Evolutionary conservation across 257 asterid genomes (phyloP).

Genomic region (Linderniella brevidens): DNA sequence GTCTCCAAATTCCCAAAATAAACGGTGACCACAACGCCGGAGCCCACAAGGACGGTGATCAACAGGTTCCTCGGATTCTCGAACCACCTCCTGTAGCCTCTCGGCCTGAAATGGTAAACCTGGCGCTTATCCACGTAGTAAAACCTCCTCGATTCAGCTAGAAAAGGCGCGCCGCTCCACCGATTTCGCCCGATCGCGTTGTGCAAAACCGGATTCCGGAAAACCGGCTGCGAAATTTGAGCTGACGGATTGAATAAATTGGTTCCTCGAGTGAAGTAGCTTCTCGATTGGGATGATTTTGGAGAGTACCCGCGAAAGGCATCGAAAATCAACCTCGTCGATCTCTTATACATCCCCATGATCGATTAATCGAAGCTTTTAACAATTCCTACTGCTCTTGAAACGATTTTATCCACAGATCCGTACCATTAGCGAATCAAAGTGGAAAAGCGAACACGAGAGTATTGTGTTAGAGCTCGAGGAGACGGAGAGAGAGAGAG

Average conservation of each 20-base stretch:
- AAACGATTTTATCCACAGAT: too few relatives aligned
- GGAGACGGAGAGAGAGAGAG: too few relatives aligned
- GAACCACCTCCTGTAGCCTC: conserved; percentile 56
- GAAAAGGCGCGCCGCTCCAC: conserved; percentile 20
- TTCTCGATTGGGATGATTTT: conserved; percentile 9
- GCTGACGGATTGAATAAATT: conserved; percentile 7
- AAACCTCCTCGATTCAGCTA: conserved; percentile 45
- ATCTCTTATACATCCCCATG: conserved; percentile 60
- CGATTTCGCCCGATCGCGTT: conserved; percentile 15
- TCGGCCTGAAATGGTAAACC: conserved; percentile 47
- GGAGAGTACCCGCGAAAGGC: conserved; percentile 23
- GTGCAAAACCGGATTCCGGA: conserved; percentile 24
- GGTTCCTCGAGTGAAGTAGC: conserved; percentile 5
- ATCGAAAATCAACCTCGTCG: conserved; percentile 25
- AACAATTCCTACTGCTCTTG: too few relatives aligned
- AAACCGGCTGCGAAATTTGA: conserved; percentile 17
- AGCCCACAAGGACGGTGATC: conserved; percentile 27
- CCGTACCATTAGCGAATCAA: too few relatives aligned
- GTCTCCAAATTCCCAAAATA: conserved; percentile 74
- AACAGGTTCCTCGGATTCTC: conserved; percentile 39
- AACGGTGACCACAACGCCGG: conserved; percentile 51
- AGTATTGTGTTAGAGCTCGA: too few relatives aligned
- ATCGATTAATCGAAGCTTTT: not conserved
- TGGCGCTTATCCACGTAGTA: conserved; percentile 47
- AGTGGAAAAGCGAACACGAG: too few relatives aligned